Evolutionary conservation across 768 basidiomycete genomes (phyloP).

Genomic region (Mycena pura): DNA sequence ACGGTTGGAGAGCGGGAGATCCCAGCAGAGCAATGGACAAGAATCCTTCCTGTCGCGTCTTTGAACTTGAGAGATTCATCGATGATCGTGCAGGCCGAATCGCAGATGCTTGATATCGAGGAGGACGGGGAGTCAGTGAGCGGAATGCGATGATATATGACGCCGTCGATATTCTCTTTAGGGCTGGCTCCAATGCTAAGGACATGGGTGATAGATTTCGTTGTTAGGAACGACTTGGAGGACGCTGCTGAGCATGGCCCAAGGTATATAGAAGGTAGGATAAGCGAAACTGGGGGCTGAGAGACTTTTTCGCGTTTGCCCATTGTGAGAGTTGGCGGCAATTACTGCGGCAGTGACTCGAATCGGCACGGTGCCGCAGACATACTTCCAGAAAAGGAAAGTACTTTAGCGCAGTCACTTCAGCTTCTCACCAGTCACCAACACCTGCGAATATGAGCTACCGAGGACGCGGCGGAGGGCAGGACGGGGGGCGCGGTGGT

Average conservation of each 20-base stretch:
- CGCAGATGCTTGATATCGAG: conserved; percentile 33
- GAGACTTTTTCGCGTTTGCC: no score
- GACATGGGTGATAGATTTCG: conserved; percentile 45
- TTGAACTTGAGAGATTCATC: conserved; percentile 28
- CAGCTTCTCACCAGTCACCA: no score
- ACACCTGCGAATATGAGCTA: no score
- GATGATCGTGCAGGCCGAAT: conserved; percentile 39
- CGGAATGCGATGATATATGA: conserved; percentile 47
- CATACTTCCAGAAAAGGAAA: no score
- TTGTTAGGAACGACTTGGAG: conserved; percentile 37
- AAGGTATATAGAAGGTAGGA: conserved; percentile 43
- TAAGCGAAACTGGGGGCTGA: no score
- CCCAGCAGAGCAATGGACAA: conserved; percentile 53
- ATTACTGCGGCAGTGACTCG: no score
- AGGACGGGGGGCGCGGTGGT: conserved; percentile 35
- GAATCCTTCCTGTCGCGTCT: conserved; percentile 38
- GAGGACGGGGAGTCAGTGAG: conserved; percentile 41
- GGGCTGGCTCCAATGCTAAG: conserved; percentile 49
- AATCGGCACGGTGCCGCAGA: no score
- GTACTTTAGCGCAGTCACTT: no score
- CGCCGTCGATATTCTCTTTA: conserved; percentile 28
- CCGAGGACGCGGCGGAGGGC: conserved; percentile 29
- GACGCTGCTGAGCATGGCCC: conserved; percentile 49
- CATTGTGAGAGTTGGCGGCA: no score
- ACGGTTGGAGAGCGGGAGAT: conserved; percentile 53